Evolutionary conservation across 2,329 filamentous ascomycete genomes (phyloP).

Genomic region (Venturia nashicola): DNA sequence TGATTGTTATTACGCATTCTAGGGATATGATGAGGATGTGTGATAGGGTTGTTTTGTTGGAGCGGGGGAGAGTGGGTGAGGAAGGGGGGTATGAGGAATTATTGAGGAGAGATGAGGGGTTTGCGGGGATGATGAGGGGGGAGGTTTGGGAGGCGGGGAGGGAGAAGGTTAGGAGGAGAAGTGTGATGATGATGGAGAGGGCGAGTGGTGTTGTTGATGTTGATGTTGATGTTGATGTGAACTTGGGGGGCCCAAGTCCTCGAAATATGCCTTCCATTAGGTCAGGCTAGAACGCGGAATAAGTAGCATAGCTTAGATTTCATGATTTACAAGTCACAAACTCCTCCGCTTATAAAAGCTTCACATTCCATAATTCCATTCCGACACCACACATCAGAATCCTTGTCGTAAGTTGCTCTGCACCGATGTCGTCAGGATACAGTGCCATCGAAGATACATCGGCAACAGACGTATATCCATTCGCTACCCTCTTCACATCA

Average conservation of each 20-base stretch:
- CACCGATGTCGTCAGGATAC: conserved; percentile 13
- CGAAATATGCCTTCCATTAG: no score
- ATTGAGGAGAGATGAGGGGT: conserved; percentile 21
- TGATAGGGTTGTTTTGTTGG: conserved; percentile 57
- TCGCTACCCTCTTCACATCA: conserved; percentile 19
- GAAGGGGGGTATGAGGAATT: conserved; percentile 55
- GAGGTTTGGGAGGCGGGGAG: background rate
- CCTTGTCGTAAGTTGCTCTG: conserved; percentile 10
- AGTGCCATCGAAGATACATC: conserved; percentile 42
- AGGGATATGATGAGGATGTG: conserved; percentile 78
- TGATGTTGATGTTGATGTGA: background rate
- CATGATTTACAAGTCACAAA: no score
- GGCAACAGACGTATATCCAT: conserved; percentile 36
- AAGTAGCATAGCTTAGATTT: no score
- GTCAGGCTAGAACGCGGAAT: background rate
- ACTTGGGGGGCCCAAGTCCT: background rate
- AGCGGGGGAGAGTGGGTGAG: conserved; percentile 57
- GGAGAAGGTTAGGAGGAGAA: background rate
- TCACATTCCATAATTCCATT: conserved; percentile 29
- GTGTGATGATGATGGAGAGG: conserved; percentile 1
- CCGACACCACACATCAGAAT: conserved; percentile 37
- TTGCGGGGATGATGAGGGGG: conserved; percentile 14
- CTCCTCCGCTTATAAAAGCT: background rate
- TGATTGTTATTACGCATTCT: conserved; percentile 73
- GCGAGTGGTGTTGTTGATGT: background rate